Evolutionary conservation across 139 green algal genomes (phyloP).

Genomic region (Chlorella sp.): DNA sequence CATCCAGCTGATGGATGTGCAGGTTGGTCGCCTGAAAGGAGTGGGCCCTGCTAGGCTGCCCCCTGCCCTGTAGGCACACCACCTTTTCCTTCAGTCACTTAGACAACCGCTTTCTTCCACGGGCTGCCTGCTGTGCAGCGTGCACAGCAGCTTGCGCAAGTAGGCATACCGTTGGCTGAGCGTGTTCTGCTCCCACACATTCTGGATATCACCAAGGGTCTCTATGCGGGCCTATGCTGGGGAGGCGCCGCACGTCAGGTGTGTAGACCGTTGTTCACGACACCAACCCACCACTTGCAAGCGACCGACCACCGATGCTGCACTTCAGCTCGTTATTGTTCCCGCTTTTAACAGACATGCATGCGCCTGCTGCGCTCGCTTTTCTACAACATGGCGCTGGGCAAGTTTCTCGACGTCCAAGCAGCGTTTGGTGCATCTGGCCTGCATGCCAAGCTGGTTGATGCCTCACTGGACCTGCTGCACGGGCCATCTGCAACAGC

Average conservation of each 20-base stretch:
- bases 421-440: constrained; percentile 27
- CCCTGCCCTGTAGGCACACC: too few relatives aligned
- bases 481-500: constrained; percentile 30
- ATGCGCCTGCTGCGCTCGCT: constrained; percentile 34
- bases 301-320: too few relatives aligned
- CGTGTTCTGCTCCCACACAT: constrained; percentile 37
- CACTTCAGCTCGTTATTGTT: too few relatives aligned
- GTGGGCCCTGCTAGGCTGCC: too few relatives aligned
- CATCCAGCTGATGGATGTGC: constrained; percentile 39
- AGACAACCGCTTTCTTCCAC: too few relatives aligned
- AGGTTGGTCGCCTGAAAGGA: not conserved
- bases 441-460: constrained; percentile 38
- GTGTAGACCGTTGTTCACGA: not conserved
- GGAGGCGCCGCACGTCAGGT: constrained; percentile 9
- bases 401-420: constrained; percentile 50
- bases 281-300: too few relatives aligned
- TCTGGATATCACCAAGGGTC: constrained; percentile 15
- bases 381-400: constrained; percentile 36
- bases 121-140: not conserved
- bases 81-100: too few relatives aligned
- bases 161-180: constrained; percentile 32
- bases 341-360: constrained; percentile 3
- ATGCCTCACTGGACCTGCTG: constrained; percentile 20
- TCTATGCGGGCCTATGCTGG: constrained; percentile 4
- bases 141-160: constrained; percentile 29